Conservation (phyloP, 2,329 filamentous ascomycete species). For the Nigrograna mackinnonii region DNA sequence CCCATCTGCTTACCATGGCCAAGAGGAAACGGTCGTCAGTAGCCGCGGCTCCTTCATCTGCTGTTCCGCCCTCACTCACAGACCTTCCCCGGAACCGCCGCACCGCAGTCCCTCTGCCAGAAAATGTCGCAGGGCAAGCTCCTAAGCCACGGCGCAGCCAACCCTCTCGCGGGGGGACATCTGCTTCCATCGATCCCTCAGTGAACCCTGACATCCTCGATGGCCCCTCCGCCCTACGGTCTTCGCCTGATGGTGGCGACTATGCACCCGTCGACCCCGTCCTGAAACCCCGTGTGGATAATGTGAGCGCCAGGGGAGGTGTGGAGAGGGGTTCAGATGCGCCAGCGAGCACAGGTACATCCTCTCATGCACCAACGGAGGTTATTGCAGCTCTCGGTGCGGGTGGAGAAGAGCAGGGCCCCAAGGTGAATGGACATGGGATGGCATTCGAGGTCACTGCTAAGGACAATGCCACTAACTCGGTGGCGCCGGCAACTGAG, state of each 20-base stretch:
- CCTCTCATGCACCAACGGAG: conserved; percentile 19
- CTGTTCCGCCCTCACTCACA: conserved; percentile 5
- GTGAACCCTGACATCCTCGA: conserved; percentile 46
- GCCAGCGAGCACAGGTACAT: conserved; percentile 15
- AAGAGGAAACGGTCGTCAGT: conserved; percentile 34
- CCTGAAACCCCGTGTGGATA: conserved; percentile 9
- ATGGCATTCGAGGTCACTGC: conserved; percentile 8
- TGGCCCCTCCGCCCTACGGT: conserved; percentile 44
- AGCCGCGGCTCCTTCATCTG: conserved; percentile 15
- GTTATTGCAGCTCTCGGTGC: conserved; percentile 14
- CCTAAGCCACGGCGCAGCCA: conserved; percentile 26
- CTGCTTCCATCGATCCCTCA: conserved; percentile 32
- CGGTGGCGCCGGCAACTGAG: conserved; percentile 9
- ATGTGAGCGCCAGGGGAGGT: conserved; percentile 3
- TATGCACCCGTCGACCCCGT: conserved; percentile 1
- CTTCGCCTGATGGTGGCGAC: conserved; percentile 47
- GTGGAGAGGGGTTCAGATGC: conserved; percentile 12
- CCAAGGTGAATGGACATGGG: conserved; percentile 12
- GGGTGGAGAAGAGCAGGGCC: conserved; percentile 13
- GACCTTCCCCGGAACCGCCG: conserved; percentile 23
- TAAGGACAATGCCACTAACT: conserved; percentile 1
- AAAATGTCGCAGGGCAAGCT: conserved; percentile 14
- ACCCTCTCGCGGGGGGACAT: conserved; percentile 23
- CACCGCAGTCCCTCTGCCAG: conserved; percentile 23
- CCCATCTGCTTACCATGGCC: conserved; percentile 21